phyloP scores from a whole-genome alignment of 192 early-diverging fungal genomes.

The Dispira parvispora region DNA sequence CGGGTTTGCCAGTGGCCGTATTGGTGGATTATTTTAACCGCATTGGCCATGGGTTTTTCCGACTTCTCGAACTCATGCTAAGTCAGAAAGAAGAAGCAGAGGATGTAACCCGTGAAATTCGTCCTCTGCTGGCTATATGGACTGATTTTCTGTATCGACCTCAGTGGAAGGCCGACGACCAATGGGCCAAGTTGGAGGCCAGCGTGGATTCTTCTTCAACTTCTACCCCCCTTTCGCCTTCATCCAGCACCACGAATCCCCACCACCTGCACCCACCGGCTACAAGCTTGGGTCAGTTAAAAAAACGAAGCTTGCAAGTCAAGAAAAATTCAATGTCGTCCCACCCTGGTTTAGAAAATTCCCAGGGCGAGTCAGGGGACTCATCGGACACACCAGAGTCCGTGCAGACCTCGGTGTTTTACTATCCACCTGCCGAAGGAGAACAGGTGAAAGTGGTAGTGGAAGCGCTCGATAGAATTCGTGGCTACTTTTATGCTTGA shows the following conservation, averaged over 20 bases:
- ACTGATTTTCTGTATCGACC: slow-evolving; percentile 8
- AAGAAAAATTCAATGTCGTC: too few species aligned
- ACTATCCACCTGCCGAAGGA: slow-evolving; percentile 4
- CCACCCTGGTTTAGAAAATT: too few species aligned
- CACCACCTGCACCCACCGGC: background rate
- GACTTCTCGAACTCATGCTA: slow-evolving; percentile 1
- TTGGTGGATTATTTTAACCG: background rate
- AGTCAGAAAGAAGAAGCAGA: slow-evolving; percentile 9
- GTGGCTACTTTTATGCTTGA: slow-evolving; percentile 7
- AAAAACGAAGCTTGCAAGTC: too few species aligned
- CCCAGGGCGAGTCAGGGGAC: background rate
- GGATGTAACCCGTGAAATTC: slow-evolving; percentile 5
- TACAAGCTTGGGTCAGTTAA: background rate
- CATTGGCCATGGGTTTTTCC: background rate
- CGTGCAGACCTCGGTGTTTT: slow-evolving; percentile 7
- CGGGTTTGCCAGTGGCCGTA: background rate
- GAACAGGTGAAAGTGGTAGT: slow-evolving; percentile 1
- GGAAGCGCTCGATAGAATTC: slow-evolving; percentile 6
- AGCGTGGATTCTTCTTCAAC: background rate
- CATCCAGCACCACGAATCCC: background rate
- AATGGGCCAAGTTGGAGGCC: slow-evolving; percentile 1
- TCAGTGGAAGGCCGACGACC: slow-evolving; percentile 1
- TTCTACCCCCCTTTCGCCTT: background rate
- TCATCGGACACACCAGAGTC: background rate
- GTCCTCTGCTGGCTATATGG: slow-evolving; percentile 4